These are phyloP conservation scores for Trypanosoma grayi DNA, from an alignment of 208 protist species.

Conservation along the genomic window DNA sequence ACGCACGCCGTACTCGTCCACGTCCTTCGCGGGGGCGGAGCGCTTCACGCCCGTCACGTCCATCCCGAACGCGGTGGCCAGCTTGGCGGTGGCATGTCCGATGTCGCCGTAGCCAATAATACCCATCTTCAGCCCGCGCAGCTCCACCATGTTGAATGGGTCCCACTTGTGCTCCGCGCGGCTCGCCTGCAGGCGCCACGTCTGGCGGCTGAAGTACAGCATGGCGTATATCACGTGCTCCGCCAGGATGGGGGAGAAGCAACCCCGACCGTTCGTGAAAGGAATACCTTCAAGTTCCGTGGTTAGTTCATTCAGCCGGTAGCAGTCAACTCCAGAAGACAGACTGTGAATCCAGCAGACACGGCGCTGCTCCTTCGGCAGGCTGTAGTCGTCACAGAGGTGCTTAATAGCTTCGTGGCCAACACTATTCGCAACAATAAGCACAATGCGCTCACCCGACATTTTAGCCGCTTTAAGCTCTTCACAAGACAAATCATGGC, in stretches of 20 bases:
- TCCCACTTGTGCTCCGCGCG: conserved; percentile 73
- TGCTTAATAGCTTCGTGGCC: conserved; percentile 49
- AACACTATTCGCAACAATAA: conserved; percentile 22
- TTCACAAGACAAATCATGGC: too few species aligned
- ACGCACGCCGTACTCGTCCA: conserved; percentile 61
- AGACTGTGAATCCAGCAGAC: conserved; percentile 77
- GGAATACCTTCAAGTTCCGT: conserved; percentile 49
- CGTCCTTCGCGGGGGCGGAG: conserved; percentile 17
- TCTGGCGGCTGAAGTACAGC: conserved; percentile 60
- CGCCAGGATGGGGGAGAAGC: conserved; percentile 63
- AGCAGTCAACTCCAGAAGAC: conserved; percentile 66
- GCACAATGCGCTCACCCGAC: conserved; percentile 25
- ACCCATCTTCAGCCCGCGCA: conserved; percentile 56
- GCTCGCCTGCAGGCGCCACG: conserved; percentile 53
- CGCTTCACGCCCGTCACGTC: conserved; percentile 69
- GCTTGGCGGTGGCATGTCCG: conserved; percentile 46
- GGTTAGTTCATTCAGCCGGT: conserved; percentile 37
- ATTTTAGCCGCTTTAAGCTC: conserved; percentile 39
- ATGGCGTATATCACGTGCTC: conserved; percentile 78
- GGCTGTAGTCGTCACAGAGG: conserved; percentile 61
- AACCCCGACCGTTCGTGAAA: conserved; percentile 69
- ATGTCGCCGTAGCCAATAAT: conserved; percentile 88
- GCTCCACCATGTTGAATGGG: conserved; percentile 60
- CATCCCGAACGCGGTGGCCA: conserved; percentile 58
- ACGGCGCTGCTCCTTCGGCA: conserved; percentile 36